A percentile compares a stretch with the other conserved stretches of the same genome.
Evolutionary conservation across 2,329 filamentous ascomycete species (phyloP).

Genomic region (Aspergillus melleus): DNA sequence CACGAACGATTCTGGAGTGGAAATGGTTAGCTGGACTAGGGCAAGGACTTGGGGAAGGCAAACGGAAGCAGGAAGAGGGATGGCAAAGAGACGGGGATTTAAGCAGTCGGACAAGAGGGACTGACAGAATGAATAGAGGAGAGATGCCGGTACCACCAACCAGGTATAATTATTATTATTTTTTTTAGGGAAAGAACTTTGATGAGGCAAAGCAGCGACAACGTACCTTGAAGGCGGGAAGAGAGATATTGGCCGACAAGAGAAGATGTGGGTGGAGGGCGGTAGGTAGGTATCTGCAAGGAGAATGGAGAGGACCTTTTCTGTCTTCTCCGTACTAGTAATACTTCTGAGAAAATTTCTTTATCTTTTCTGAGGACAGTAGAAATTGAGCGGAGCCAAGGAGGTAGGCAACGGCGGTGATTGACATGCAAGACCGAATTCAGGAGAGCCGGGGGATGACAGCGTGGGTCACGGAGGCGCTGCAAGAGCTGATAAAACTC

Average conservation of each 20-base stretch:
- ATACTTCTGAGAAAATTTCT: not conserved
- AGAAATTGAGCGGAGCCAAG: not conserved
- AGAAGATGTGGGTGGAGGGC: too few species aligned
- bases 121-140: not conserved
- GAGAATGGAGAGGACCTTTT: too few species aligned
- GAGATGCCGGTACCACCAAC: not conserved
- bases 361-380: not conserved
- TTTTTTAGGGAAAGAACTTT: too few species aligned
- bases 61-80: not conserved
- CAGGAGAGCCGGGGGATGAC: constrained; percentile 8
- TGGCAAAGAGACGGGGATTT: not conserved
- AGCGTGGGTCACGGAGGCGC: constrained; percentile 6
- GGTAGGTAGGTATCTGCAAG: too few species aligned
- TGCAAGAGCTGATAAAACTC: constrained; percentile 2
- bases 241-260: not conserved
- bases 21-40: not conserved
- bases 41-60: not conserved
- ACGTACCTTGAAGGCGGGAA: not conserved
- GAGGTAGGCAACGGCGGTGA: not conserved
- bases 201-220: too few species aligned
- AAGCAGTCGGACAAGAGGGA: not conserved
- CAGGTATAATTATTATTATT: too few species aligned
- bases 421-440: constrained; percentile 9
- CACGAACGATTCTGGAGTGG: not conserved
- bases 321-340: too few species aligned